Evolutionary conservation across 768 basidiomycete genomes (phyloP).

Genomic region (Suillus fuscotomentosus): DNA sequence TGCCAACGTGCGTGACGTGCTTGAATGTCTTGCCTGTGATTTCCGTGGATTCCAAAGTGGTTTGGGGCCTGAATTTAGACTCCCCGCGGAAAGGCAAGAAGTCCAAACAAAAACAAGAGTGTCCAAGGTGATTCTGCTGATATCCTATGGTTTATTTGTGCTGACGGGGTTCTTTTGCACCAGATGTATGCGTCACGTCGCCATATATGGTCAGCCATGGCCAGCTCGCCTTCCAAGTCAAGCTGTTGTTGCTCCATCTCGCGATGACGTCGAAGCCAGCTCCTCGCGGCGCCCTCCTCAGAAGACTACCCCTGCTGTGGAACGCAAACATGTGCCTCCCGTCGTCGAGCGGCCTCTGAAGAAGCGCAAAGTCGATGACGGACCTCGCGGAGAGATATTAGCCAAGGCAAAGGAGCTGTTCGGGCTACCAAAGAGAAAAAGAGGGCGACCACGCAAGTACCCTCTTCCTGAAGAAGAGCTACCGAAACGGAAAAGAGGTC

Average conservation of each 20-base stretch:
- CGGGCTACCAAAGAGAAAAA: slow-evolving; percentile 30
- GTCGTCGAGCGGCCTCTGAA: slow-evolving; percentile 45
- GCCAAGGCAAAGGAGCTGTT: slow-evolving; percentile 33
- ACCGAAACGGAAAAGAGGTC: slow-evolving; percentile 35
- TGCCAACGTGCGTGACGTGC: slow-evolving; percentile 75
- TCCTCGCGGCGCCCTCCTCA: slow-evolving; percentile 49
- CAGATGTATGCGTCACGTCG: slow-evolving; percentile 79
- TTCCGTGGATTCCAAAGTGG: slow-evolving; percentile 68
- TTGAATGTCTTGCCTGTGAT: slow-evolving; percentile 72
- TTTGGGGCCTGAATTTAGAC: slow-evolving; percentile 66
- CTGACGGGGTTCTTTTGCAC: slow-evolving; percentile 12
- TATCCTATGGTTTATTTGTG: slow-evolving; percentile 21
- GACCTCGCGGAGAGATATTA: slow-evolving; percentile 29
- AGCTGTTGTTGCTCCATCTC: slow-evolving; percentile 41
- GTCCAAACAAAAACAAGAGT: slow-evolving; percentile 65
- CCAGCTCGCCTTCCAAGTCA: slow-evolving; percentile 55
- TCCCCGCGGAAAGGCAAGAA: slow-evolving; percentile 46
- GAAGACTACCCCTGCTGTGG: slow-evolving; percentile 48
- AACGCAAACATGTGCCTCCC: slow-evolving; percentile 52
- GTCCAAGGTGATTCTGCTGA: slow-evolving; percentile 57
- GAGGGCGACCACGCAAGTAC: slow-evolving; percentile 35
- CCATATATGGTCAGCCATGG: slow-evolving; percentile 74
- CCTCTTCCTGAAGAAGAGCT: slow-evolving; percentile 26
- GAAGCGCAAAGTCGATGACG: slow-evolving; percentile 45
- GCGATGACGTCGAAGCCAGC: slow-evolving; percentile 39